Conservation (phyloP, 345 rosid genomes). For the Zanthoxylum bungeanum region DNA sequence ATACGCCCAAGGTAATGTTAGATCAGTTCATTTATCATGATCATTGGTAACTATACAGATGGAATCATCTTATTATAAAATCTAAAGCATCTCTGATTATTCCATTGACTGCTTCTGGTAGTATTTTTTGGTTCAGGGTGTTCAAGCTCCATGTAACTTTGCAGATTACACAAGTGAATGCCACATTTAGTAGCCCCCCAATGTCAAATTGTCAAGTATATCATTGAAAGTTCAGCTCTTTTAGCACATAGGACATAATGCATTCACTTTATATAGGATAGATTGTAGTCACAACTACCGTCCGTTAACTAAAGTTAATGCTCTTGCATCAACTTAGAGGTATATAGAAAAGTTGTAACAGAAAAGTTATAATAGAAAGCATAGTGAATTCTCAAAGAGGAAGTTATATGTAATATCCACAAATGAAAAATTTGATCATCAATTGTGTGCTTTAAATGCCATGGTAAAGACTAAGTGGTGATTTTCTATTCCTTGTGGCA, state of each 20-base stretch:
- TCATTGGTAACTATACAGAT: neutral
- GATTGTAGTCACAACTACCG: neutral
- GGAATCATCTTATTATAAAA: neutral
- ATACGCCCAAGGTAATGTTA: slow-evolving; percentile 64
- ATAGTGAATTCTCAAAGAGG: neutral
- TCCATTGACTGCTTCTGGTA: neutral
- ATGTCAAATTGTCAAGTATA: neutral
- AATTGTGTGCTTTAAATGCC: neutral
- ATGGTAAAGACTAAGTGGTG: neutral
- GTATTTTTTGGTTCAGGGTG: neutral
- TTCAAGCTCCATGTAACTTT: neutral
- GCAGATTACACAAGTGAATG: neutral
- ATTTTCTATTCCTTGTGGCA: neutral
- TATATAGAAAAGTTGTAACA: neutral
- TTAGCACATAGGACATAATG: neutral
- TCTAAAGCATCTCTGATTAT: neutral
- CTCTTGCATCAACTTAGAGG: neutral
- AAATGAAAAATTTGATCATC: neutral
- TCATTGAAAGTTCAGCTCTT: neutral
- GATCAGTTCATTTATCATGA: neutral
- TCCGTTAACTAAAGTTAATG: neutral
- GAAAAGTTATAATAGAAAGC: neutral
- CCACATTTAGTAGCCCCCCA: neutral
- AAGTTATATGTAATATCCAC: neutral
- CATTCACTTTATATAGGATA: neutral